Conservation (phyloP, 768 basidiomycete genomes). For the Naganishia friedmannii region DNA sequence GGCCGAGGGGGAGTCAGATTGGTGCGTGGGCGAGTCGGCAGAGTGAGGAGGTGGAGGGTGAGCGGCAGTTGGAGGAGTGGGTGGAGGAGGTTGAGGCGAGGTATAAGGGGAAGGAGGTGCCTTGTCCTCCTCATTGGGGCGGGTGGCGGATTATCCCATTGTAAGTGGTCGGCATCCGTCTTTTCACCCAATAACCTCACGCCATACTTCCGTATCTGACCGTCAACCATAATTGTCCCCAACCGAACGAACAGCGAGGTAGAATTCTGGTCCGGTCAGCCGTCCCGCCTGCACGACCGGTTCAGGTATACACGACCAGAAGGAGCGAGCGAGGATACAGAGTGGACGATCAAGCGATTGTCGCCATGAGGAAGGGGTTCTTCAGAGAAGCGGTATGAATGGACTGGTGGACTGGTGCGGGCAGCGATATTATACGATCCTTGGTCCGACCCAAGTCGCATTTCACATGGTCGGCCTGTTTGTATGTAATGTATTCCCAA, state of each 20-base stretch:
- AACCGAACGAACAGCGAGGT: slow-evolving; percentile 64
- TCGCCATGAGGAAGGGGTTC: slow-evolving; percentile 16
- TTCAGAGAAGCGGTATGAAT: no score
- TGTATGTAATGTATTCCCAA: no score
- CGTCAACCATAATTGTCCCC: background rate
- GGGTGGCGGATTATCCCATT: slow-evolving; percentile 91
- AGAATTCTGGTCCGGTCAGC: slow-evolving; percentile 96
- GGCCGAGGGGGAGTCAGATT: slow-evolving; percentile 78
- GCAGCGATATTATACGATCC: no score
- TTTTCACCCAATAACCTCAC: background rate
- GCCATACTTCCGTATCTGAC: slow-evolving; percentile 14
- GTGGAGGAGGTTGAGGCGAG: slow-evolving; percentile 62
- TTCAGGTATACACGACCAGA: slow-evolving; percentile 56
- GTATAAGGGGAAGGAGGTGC: slow-evolving; percentile 63
- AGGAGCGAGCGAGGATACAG: background rate
- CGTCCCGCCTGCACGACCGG: slow-evolving; percentile 89
- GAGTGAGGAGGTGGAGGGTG: slow-evolving; percentile 74
- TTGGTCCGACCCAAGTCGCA: no score
- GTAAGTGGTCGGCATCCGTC: slow-evolving; percentile 56
- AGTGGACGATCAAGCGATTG: slow-evolving; percentile 32
- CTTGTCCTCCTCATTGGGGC: slow-evolving; percentile 89
- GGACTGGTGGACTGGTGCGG: no score
- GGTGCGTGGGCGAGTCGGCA: slow-evolving; percentile 94
- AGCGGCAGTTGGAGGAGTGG: slow-evolving; percentile 64
- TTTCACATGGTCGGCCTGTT: no score